Conservation (phyloP, 306 rosid genomes). For the Arachis stenosperma region DNA sequence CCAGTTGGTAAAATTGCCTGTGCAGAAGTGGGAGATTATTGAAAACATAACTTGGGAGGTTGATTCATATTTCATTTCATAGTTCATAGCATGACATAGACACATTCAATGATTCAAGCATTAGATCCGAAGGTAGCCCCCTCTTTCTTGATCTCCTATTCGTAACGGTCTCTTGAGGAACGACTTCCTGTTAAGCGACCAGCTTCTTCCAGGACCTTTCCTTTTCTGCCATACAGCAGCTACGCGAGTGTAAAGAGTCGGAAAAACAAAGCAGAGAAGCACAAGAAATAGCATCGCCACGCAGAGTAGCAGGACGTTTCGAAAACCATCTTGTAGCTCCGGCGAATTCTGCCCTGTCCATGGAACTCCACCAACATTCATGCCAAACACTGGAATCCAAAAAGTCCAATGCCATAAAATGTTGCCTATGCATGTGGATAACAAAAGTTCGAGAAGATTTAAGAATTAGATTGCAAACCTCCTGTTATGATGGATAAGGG, state of each 20-base stretch:
- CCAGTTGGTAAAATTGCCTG: conserved; percentile 28
- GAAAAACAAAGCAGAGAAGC: conserved; percentile 85
- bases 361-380: conserved; percentile 98
- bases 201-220: conserved; percentile 54
- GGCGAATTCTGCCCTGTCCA: conserved; percentile 82
- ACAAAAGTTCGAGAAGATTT: not conserved
- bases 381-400: conserved; percentile 76
- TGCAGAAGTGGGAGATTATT: conserved; percentile 20
- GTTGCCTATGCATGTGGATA: conserved; percentile 9
- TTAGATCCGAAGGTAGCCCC: conserved; percentile 87
- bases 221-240: conserved; percentile 57
- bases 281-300: conserved; percentile 60
- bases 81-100: not conserved
- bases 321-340: conserved; percentile 68
- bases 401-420: conserved; percentile 21
- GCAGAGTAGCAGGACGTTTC: conserved; percentile 80
- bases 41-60: conserved; percentile 20
- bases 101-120: not conserved
- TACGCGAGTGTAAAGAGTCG: conserved; percentile 60
- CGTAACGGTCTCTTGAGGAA: conserved; percentile 59
- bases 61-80: not conserved
- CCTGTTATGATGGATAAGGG: conserved; percentile 91
- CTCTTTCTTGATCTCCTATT: conserved; percentile 52
- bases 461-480: conserved; percentile 53
- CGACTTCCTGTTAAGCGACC: conserved; percentile 83